Evolutionary conservation across 2,329 filamentous ascomycete species (phyloP).

Genomic region (Trichoderma brevicompactum): DNA sequence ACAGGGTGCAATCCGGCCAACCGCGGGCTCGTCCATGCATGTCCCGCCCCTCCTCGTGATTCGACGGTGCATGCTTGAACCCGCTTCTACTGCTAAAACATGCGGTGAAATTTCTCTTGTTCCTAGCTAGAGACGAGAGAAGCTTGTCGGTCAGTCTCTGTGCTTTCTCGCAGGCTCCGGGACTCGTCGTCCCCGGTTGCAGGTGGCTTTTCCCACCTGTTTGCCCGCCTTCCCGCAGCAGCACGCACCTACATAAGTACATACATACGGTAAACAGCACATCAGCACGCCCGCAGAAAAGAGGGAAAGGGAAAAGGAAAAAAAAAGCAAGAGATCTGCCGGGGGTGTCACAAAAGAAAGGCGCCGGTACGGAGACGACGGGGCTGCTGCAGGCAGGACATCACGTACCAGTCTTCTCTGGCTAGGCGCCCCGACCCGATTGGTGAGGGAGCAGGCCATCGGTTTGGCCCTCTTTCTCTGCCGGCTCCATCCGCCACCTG

Average conservation of each 20-base stretch:
- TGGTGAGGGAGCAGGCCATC: constrained; percentile 18
- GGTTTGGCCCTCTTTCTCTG: neutral
- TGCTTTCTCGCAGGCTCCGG: constrained; percentile 3
- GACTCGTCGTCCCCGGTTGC: neutral
- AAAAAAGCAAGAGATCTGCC: neutral
- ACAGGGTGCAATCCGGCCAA: constrained; percentile 21
- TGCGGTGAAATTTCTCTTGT: constrained; percentile 29
- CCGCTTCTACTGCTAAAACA: constrained; percentile 27
- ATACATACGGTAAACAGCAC: constrained; percentile 15
- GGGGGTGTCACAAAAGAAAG: neutral
- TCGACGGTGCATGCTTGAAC: constrained; percentile 23
- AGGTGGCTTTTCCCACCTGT: constrained; percentile 22
- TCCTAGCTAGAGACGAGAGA: neutral
- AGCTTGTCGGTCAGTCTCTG: neutral
- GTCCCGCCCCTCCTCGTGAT: constrained; percentile 27
- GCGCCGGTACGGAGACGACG: constrained; percentile 17
- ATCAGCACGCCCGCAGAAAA: neutral
- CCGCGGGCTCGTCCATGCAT: constrained; percentile 29
- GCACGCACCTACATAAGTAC: constrained; percentile 20
- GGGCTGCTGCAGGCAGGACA: constrained; percentile 24
- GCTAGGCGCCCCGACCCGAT: constrained; percentile 17
- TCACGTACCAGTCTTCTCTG: neutral
- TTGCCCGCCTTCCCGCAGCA: constrained; percentile 25
- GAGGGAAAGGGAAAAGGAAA: neutral
- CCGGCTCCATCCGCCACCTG: constrained; percentile 25